A percentile compares a stretch with the other conserved stretches of the same genome.
These are phyloP conservation scores for Verticillium albo-atrum DNA, from an alignment of 2,329 filamentous ascomycete genomes.

Conservation along the genomic window DNA sequence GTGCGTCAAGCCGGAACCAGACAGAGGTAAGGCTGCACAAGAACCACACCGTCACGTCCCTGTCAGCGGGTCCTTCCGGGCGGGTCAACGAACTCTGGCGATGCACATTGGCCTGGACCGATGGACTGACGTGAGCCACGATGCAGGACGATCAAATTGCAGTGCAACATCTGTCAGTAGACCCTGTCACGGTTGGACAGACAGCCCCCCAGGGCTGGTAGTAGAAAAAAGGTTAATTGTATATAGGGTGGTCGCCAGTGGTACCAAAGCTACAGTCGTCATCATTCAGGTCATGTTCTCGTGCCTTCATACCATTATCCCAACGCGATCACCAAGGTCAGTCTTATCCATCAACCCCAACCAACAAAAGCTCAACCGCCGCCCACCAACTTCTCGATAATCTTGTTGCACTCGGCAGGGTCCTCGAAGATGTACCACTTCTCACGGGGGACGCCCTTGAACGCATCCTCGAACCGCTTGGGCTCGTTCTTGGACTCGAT, in stretches of 20 bases:
- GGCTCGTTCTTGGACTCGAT: conserved; percentile 71
- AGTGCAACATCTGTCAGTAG: background rate
- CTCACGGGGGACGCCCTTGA: conserved; percentile 64
- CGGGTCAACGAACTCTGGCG: too few relatives aligned
- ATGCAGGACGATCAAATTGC: background rate
- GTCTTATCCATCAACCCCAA: background rate
- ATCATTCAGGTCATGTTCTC: background rate
- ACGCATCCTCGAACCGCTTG: conserved; percentile 77
- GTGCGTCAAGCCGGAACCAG: too few relatives aligned
- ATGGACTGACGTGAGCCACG: too few relatives aligned
- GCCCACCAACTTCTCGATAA: conserved; percentile 26
- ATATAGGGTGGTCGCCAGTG: background rate
- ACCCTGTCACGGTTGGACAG: background rate
- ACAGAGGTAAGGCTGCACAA: too few relatives aligned
- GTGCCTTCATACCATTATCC: background rate
- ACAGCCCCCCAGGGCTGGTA: too few relatives aligned
- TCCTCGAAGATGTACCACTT: conserved; percentile 82
- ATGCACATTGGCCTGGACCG: too few relatives aligned
- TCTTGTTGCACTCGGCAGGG: conserved; percentile 57
- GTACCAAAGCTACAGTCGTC: background rate
- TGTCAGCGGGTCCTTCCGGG: too few relatives aligned
- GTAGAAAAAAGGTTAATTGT: background rate
- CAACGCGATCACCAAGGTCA: background rate
- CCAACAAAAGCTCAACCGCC: background rate
- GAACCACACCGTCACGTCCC: too few relatives aligned